These are phyloP conservation scores for Cladosporium sp. DNA, from an alignment of 2,329 filamentous ascomycete genomes.

Conservation along the genomic window DNA sequence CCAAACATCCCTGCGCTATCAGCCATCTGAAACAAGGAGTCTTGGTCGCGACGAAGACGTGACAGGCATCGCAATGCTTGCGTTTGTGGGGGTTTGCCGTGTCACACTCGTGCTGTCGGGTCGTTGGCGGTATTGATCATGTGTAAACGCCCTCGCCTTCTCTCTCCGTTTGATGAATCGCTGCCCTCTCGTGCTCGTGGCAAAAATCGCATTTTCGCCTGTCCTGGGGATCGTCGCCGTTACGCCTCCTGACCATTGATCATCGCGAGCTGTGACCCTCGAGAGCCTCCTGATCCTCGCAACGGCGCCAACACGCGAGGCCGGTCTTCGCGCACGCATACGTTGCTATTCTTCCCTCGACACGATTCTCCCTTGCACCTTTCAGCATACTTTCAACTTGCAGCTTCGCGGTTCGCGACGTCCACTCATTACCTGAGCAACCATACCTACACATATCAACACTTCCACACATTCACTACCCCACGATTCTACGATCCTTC, in stretches of 20 bases:
- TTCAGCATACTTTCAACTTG: not conserved
- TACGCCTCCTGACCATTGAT: conserved; percentile 7
- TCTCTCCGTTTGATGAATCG: not conserved
- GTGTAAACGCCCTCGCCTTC: not conserved
- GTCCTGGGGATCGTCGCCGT: conserved; percentile 5
- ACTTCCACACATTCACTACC: not conserved
- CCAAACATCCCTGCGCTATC: too few relatives aligned
- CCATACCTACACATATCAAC: not conserved
- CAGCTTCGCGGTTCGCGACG: conserved; percentile 6
- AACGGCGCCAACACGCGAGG: conserved; percentile 1
- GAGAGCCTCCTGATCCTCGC: conserved; percentile 4
- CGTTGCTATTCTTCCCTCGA: not conserved
- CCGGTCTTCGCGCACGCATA: not conserved
- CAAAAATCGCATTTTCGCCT: not conserved
- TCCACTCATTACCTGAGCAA: conserved; percentile 5
- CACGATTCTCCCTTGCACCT: not conserved
- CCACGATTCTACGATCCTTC: conserved; percentile 3
- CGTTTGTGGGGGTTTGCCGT: not conserved
- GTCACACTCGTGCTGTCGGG: not conserved
- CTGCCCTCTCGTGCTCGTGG: not conserved
- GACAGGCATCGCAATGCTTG: not conserved
- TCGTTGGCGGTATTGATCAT: not conserved
- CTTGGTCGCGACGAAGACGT: not conserved
- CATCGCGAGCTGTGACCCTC: not conserved
- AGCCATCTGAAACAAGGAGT: too few relatives aligned